Base-by-base conservation (phyloP, 495 filamentous ascomycete species). In the Rhizodiscina lignyota region DNA sequence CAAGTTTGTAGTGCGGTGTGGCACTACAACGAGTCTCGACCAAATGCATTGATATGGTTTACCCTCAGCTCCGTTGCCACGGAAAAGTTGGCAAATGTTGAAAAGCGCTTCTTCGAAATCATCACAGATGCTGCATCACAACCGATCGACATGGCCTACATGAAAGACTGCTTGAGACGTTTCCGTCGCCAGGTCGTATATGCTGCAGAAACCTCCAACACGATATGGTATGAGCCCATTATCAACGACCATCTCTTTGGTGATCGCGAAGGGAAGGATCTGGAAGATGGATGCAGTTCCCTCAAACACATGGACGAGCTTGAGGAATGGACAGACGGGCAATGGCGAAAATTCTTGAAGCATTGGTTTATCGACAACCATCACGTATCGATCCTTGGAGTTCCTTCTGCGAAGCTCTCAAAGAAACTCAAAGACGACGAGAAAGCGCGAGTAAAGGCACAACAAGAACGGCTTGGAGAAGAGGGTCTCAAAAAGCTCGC, bases 231-330 rank as follows among this genome's bases (percentile, higher is more conserved):
- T 1, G 77, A 68, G 37, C 74, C 78, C 26, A 72, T 94, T 28
- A 89, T 96, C 44, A 77, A 72, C 11, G 86, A 96, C 46, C 89
- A 91, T 55, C 63, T 96, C 19, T 99, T 84, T 42, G 91, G 87
- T 21, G 75, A 75, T 36, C 68, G 82, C 29, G 79, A 89, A 49
- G 89, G 89, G 0, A 78, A 78, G 5, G 84, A 79, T 16, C 59
- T 96, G 45, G 42, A 45, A 29, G 63, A 67, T 29, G 66, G 79
- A 30, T 55, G 93, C 10, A 67, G 69, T 29, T 70, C 58, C 16
- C 49, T 96, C 30, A 60, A 60, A 23, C 77, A 81, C 41, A 92
- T 83, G 51, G 81, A 93, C 38, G 58, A 60, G 2, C 56, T 99
- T 19, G 75, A 79, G 41, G 58, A 61, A 29, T 96, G 91, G 91